Evolutionary conservation across 1,284 basidiomycete genomes (phyloP), one percentile per base, ranked within the genome.

Genomic region (Rhodotorula glutinis): DNA sequence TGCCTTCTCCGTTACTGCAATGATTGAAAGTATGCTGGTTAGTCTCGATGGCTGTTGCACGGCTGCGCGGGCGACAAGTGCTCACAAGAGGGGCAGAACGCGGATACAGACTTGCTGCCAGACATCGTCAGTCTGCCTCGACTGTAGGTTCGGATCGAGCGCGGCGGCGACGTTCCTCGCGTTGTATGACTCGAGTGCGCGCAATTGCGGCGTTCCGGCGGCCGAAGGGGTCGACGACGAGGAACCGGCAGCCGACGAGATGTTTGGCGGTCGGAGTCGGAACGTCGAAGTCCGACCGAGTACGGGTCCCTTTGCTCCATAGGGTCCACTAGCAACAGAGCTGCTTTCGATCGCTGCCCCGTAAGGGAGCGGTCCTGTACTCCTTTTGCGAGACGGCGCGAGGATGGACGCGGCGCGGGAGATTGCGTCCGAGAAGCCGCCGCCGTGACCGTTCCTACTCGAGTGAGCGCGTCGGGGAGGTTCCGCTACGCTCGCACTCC

Each of bases 1-100:
- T 83, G 3, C 89, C 88, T 75, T 95, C 91, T 53, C 91, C 90
- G 63, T 96, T 96, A 81, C 71, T 73, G 29, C n/a, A 94, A 96
- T 1, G 30, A 9, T 47, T 2, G 13, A 21, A n/a, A 19, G 23
- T 19, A 13, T n/a, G 8, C 8, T 21, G 17, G 44, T 17, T 60
- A 2, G 47, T 21, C 27, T 5, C 5, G 13, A 13, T 23, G 4
- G 19, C 2, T 4, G 8, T 25, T 19, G 44, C 21, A 3, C 17
- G 14, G 14, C 8, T 43, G 25, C 4, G 29, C 29, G n/a, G n/a
- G 17, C 8, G 23, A 29, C 38, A 14, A 8, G 10, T 16, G 67
- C 72, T 47, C 25, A 73, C 72, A 71, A 73, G 5, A 74, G 61
- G 9, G 73, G 73, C 16, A 74, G 33, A 10, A 72, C 68, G 19